These are phyloP conservation scores for Auxenochlorella pyrenoidosa DNA, from an alignment of 139 green algal genomes.

Conservation along the genomic window DNA sequence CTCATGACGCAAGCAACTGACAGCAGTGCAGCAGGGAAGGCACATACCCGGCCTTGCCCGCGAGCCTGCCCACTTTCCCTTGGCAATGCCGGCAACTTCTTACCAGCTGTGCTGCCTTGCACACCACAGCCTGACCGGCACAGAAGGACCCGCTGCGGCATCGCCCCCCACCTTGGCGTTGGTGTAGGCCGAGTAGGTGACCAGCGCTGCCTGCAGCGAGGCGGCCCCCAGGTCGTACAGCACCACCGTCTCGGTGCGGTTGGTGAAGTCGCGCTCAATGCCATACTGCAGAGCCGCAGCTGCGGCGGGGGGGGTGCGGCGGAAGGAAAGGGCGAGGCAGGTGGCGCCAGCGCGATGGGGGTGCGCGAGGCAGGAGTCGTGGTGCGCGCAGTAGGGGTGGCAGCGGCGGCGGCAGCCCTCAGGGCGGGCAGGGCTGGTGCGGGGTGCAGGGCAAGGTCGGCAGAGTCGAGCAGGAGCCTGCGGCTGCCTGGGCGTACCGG, in stretches of 20 bases:
- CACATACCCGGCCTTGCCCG: too few species aligned
- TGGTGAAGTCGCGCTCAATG: slow-evolving; percentile 93
- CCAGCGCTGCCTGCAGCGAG: slow-evolving; percentile 78
- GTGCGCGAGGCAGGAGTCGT: background rate
- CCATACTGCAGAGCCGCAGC: slow-evolving; percentile 97
- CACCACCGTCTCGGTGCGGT: slow-evolving; percentile 85
- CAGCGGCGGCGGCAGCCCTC: too few species aligned
- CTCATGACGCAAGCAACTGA: too few species aligned
- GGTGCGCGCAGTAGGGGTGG: background rate
- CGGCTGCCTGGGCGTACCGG: slow-evolving; percentile 13
- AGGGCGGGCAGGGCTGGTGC: too few species aligned
- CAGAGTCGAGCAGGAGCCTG: background rate
- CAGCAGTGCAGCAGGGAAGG: too few species aligned
- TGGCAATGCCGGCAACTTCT: too few species aligned
- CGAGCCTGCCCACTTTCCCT: too few species aligned
- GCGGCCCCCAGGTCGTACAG: slow-evolving; percentile 95
- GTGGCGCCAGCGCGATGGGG: background rate
- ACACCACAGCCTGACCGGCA: too few species aligned
- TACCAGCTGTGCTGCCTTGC: too few species aligned
- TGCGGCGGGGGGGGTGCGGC: background rate
- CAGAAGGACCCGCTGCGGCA: too few species aligned
- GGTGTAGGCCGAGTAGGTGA: slow-evolving; percentile 86
- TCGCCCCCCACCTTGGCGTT: slow-evolving; percentile 61
- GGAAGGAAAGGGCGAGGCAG: background rate
- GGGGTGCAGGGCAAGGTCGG: background rate